Base-by-base conservation (phyloP, 192 early-diverging fungal genomes). In the Podila verticillata region DNA sequence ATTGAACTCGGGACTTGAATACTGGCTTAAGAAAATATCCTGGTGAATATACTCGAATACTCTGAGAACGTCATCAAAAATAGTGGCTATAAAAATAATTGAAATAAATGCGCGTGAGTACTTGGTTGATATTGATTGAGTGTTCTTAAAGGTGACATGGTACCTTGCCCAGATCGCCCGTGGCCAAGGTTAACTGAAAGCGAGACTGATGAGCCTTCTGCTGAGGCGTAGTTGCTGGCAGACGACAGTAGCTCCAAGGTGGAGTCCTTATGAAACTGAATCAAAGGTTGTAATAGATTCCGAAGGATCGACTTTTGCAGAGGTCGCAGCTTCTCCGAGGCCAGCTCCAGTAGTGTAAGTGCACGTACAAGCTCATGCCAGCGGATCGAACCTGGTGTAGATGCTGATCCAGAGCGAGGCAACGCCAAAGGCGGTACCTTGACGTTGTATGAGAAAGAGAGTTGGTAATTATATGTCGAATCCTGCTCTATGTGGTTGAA, bases 301-400 rank as follows among this genome's bases (percentile, higher is more conserved):
- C 47, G 58, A 24, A 62, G 22, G 1, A 80, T 36, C 4, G 44
- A 35, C 26, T 72, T 80, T 54, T 80, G 77, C 9, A 80, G 31
- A 7, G 70, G 65, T 48, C 48, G 36, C 13, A 80, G 48, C 60
- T 80, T 80, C 4, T 72, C 70, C 7, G 22, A 48, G 6, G 57
- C 70, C 7, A 80, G 60, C 31, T 80, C 77, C 22, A 80, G 56
- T 7, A 80, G 24, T 8, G 61, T 65, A 31, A 80, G 34, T 2
- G 77, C 70, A 12, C 65, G 24, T 9, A 63, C 34, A 22, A 80
- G 69, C 24, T 67, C 77, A 39, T 80, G 77, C 77, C 77, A 80
- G 5, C 70, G 59, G 29, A 80, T 72, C 20, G 54, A 49, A 47
- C 61, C 66, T 17, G 70, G 70, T 26, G 77, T 59, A 0, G 77